These are phyloP conservation scores for Trichosanthes cucumerina DNA, from an alignment of 306 rosid species.

Conservation along the genomic window DNA sequence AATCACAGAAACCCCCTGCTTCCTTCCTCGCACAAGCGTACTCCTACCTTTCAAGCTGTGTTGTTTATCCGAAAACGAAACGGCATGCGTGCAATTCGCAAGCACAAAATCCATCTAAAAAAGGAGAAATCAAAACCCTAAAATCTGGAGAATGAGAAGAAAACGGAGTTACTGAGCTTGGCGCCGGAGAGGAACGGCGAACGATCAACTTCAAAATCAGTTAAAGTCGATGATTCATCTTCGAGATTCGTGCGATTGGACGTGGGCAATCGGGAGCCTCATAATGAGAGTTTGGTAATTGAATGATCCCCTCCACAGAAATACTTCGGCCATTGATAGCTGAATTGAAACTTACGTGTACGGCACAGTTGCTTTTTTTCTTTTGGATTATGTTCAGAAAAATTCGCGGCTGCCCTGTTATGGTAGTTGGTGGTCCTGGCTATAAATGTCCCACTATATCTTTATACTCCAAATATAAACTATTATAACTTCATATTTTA, in stretches of 20 bases:
- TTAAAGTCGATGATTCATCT: neutral
- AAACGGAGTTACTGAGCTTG: neutral
- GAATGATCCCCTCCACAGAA: neutral
- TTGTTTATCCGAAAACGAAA: neutral
- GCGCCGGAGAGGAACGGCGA: neutral
- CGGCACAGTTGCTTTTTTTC: neutral
- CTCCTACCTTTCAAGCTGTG: neutral
- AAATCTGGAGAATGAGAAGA: neutral
- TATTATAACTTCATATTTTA: too few species aligned
- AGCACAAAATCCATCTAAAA: constrained; percentile 4
- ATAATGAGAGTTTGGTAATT: neutral
- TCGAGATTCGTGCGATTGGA: neutral
- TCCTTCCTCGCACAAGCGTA: constrained; percentile 1
- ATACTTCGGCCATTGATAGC: neutral
- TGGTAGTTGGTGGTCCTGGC: neutral
- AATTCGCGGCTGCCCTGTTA: neutral
- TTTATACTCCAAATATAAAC: too few species aligned
- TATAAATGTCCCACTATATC: neutral
- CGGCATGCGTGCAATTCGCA: constrained; percentile 9
- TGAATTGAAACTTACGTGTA: neutral
- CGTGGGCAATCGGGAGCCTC: neutral
- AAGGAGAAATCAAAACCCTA: constrained; percentile 7
- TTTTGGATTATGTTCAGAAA: neutral
- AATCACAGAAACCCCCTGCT: constrained; percentile 1
- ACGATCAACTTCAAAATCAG: neutral